Conservation (phyloP, 768 basidiomycete genomes). For the Agaricus sinodeliciosus region DNA sequence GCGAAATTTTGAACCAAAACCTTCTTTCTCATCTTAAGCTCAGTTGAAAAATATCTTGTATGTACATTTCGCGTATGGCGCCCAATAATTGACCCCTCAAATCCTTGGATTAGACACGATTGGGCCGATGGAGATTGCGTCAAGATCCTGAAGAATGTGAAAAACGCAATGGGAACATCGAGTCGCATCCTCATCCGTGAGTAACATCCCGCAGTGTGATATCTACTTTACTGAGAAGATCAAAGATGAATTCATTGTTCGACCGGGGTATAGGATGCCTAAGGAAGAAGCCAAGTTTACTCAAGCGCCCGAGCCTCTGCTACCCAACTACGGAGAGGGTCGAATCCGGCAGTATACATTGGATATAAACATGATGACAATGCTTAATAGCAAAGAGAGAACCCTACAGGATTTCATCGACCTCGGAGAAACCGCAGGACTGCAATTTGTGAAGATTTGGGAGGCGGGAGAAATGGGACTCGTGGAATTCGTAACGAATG, state of each 20-base stretch:
- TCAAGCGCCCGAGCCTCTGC: slow-evolving; percentile 36
- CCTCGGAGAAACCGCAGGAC: slow-evolving; percentile 23
- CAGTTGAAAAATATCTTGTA: neutral
- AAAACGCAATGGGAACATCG: slow-evolving; percentile 25
- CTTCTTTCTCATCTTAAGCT: slow-evolving; percentile 14
- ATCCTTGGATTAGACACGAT: slow-evolving; percentile 30
- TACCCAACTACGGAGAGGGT: slow-evolving; percentile 42
- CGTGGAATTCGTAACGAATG: slow-evolving; percentile 17
- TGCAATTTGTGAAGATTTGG: slow-evolving; percentile 27
- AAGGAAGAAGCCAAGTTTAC: neutral
- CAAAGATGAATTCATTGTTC: slow-evolving; percentile 32
- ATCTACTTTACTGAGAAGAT: too few species aligned
- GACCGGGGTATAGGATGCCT: slow-evolving; percentile 17
- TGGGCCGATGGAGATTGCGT: slow-evolving; percentile 32
- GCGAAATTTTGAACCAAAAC: neutral
- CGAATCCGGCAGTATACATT: slow-evolving; percentile 32
- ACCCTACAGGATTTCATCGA: slow-evolving; percentile 32
- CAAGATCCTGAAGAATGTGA: slow-evolving; percentile 28
- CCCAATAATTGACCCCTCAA: too few species aligned
- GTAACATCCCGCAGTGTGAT: slow-evolving; percentile 6
- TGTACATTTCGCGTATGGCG: neutral
- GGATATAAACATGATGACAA: slow-evolving; percentile 40
- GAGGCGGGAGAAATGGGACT: slow-evolving; percentile 23
- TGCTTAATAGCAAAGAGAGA: slow-evolving; percentile 36
- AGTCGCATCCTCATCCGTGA: slow-evolving; percentile 32